These are phyloP conservation scores for Amorphotheca resinae DNA, from an alignment of 495 filamentous ascomycete species.

Conservation along the genomic window DNA sequence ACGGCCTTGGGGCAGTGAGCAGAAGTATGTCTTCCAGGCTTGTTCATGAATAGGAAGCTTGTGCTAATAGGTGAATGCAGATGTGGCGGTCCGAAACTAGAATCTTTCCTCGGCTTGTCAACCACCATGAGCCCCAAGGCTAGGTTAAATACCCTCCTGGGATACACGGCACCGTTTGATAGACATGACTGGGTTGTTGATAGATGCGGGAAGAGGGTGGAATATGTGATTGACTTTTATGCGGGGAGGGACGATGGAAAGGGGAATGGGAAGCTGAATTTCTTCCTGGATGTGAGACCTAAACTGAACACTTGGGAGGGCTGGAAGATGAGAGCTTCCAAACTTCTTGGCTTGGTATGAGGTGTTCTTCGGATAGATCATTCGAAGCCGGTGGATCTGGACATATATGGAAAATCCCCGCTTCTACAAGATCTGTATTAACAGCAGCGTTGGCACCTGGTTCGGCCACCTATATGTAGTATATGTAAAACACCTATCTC, in stretches of 20 bases:
- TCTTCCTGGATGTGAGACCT: constrained; percentile 89
- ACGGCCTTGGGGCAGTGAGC: constrained; percentile 40
- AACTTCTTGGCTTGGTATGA: constrained; percentile 42
- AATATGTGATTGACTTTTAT: constrained; percentile 98
- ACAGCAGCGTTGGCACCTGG: neutral
- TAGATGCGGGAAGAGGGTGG: constrained; percentile 74
- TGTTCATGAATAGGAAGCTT: too few relatives aligned
- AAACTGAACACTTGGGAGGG: constrained; percentile 91
- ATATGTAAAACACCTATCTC: too few relatives aligned
- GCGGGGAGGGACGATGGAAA: constrained; percentile 50
- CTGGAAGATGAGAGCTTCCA: constrained; percentile 64
- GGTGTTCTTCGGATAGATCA: neutral
- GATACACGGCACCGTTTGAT: constrained; percentile 87
- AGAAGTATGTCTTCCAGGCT: constrained; percentile 25
- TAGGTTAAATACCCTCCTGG: constrained; percentile 64
- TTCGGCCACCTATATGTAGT: neutral
- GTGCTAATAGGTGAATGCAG: constrained; percentile 22
- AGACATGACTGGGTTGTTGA: constrained; percentile 97
- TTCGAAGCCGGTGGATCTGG: constrained; percentile 4
- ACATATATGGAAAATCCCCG: constrained; percentile 12
- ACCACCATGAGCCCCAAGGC: constrained; percentile 69
- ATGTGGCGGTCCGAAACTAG: constrained; percentile 72
- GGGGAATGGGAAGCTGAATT: constrained; percentile 58
- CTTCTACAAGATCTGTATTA: constrained; percentile 2
- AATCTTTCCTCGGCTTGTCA: constrained; percentile 70